Conservation (phyloP, 2,329 filamentous ascomycete genomes). For the Fusarium humuli region DNA sequence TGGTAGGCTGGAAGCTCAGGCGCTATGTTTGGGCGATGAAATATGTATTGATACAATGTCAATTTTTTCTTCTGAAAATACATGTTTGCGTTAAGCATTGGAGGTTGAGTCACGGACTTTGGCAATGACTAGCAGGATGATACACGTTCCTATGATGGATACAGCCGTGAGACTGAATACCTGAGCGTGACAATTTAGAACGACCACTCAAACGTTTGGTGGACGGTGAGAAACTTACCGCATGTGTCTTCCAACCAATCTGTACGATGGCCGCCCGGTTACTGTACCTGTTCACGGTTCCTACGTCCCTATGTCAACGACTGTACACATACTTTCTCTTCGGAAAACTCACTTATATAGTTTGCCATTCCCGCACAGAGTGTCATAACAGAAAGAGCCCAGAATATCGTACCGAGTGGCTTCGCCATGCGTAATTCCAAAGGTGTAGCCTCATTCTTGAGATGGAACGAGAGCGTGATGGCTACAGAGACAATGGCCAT, state of each 20-base stretch:
- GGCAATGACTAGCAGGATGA: slow-evolving; percentile 69
- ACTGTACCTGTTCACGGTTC: slow-evolving; percentile 83
- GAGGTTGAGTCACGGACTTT: slow-evolving; percentile 46
- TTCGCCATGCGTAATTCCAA: slow-evolving; percentile 82
- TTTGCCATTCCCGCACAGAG: slow-evolving; percentile 83
- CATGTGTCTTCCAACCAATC: slow-evolving; percentile 91
- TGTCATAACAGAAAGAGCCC: slow-evolving; percentile 82
- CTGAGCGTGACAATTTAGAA: slow-evolving; percentile 52
- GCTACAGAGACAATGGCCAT: slow-evolving; percentile 91
- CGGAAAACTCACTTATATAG: slow-evolving; percentile 74
- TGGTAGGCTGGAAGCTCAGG: slow-evolving; percentile 8
- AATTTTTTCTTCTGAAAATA: slow-evolving; percentile 1
- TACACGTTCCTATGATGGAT: slow-evolving; percentile 73
- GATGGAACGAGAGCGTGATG: slow-evolving; percentile 92
- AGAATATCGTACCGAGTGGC: slow-evolving; percentile 90
- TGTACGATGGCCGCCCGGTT: slow-evolving; percentile 85
- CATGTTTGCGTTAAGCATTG: slow-evolving; percentile 6
- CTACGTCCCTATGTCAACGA: slow-evolving; percentile 50
- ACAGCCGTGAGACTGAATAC: slow-evolving; percentile 71
- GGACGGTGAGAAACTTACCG: slow-evolving; percentile 61
- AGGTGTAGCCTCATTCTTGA: slow-evolving; percentile 76
- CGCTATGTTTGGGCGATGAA: slow-evolving; percentile 22
- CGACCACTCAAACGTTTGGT: background rate
- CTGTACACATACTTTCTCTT: background rate
- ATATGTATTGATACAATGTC: slow-evolving; percentile 11